phyloP scores from a whole-genome alignment of 1,284 basidiomycete species.

The Cryptococcus deneoformans region DNA sequence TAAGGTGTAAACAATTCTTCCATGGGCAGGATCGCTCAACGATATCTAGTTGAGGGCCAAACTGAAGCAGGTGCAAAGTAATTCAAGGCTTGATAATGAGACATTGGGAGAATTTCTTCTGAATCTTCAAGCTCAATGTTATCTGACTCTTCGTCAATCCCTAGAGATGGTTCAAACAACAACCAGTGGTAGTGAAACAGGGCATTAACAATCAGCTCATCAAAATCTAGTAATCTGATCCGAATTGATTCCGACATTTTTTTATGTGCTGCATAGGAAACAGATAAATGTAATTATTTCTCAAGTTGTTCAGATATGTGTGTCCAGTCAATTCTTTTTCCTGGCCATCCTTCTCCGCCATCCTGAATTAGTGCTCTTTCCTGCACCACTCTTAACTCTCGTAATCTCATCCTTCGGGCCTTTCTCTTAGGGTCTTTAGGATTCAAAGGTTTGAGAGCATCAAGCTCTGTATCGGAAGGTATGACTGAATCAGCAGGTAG shows the following conservation, averaged over 20 bases:
- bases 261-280: not conserved
- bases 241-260: not conserved
- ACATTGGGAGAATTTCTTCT: not conserved
- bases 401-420: slow-evolving; percentile 67
- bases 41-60: not conserved
- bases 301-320: not conserved
- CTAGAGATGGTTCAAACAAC: not conserved
- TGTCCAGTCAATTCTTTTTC: slow-evolving; percentile 33
- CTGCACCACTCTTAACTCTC: slow-evolving; percentile 78
- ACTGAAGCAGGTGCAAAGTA: not conserved
- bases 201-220: not conserved
- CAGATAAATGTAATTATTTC: not conserved
- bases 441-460: slow-evolving; percentile 47
- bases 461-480: slow-evolving; percentile 67
- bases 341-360: slow-evolving; percentile 37
- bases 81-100: slow-evolving; percentile 1
- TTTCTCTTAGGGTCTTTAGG: slow-evolving; percentile 61
- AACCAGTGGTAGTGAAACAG: too few species aligned
- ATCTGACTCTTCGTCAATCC: not conserved
- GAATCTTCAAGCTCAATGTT: not conserved
- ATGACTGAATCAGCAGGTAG: slow-evolving; percentile 21
- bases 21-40: not conserved
- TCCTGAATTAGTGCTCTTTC: slow-evolving; percentile 54
- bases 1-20: slow-evolving; percentile 1
- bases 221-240: not conserved